A percentile compares a stretch with the other conserved stretches of the same genome.
Conservation (phyloP, 768 basidiomycete species). For the Phlegmacium glaucopus region DNA sequence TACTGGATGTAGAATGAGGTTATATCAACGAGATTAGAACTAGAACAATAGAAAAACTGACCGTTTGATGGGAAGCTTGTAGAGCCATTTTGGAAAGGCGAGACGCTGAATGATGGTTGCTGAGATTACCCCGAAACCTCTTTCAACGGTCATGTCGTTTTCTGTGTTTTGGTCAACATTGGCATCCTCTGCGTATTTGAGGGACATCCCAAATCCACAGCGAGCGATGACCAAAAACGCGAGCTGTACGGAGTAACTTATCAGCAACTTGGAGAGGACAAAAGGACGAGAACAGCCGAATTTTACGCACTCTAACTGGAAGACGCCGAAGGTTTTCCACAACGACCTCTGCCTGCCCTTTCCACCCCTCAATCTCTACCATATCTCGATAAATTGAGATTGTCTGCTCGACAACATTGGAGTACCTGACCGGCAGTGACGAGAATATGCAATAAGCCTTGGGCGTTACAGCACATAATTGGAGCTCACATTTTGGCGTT, state of each 20-base stretch:
- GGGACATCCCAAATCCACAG: constrained; percentile 21
- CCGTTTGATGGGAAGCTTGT: constrained; percentile 20
- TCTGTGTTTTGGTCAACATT: neutral
- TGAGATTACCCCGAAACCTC: constrained; percentile 8
- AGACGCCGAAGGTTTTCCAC: neutral
- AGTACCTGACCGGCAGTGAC: constrained; percentile 1
- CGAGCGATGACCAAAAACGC: constrained; percentile 19
- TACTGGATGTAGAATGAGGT: constrained; percentile 9
- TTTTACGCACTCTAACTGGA: constrained; percentile 2
- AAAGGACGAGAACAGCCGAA: neutral
- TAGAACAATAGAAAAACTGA: neutral
- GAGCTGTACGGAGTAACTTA: constrained; percentile 6
- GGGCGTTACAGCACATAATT: too few relatives aligned
- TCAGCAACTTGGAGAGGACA: too few relatives aligned
- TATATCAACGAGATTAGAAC: neutral
- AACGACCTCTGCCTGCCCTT: neutral
- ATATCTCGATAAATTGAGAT: constrained; percentile 4
- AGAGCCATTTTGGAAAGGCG: constrained; percentile 20
- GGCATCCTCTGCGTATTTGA: constrained; percentile 3
- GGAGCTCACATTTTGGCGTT: constrained; percentile 2
- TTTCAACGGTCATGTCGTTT: too few relatives aligned
- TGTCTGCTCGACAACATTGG: constrained; percentile 5
- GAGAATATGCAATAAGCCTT: too few relatives aligned
- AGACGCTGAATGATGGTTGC: constrained; percentile 15
- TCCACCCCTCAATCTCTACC: constrained; percentile 1